These are phyloP conservation scores for Nannochloropsis gaditana DNA, from an alignment of 108 stramenopile genomes.

Conservation along the genomic window DNA sequence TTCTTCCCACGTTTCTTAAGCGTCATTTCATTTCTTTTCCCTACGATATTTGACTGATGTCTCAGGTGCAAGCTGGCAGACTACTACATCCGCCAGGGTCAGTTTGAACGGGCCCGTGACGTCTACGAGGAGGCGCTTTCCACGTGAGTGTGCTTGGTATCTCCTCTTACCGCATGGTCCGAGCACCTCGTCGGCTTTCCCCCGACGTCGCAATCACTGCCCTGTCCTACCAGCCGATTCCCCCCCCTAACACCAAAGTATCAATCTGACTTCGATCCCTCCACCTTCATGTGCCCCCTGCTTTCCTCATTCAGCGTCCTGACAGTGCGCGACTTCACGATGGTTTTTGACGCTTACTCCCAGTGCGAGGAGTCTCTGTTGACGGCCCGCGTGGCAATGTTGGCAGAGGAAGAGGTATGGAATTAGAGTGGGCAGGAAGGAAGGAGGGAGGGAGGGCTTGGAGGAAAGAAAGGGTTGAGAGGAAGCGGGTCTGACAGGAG, in stretches of 20 bases:
- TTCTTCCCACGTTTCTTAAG: not conserved
- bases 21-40: not conserved
- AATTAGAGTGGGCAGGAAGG: constrained; percentile 55
- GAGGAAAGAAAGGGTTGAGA: not conserved
- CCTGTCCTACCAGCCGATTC: not conserved
- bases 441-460: not conserved
- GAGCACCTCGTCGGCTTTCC: no score
- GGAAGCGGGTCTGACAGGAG: not conserved
- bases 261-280: not conserved
- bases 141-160: not conserved
- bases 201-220: constrained; percentile 47
- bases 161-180: no score
- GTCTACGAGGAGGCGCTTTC: constrained; percentile 92
- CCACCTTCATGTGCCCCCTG: not conserved
- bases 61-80: constrained; percentile 72
- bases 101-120: constrained; percentile 86
- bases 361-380: constrained; percentile 91
- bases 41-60: not conserved
- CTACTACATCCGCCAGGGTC: constrained; percentile 83
- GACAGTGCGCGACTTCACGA: constrained; percentile 90
- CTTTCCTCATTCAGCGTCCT: not conserved
- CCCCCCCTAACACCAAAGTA: not conserved
- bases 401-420: constrained; percentile 68
- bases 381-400: constrained; percentile 73
- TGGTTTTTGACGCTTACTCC: constrained; percentile 91